Percentiles rank a stretch among this genome's conserved stretches.
phyloP scores from a whole-genome alignment of 495 filamentous ascomycete genomes.

The Neurospora sp. region DNA sequence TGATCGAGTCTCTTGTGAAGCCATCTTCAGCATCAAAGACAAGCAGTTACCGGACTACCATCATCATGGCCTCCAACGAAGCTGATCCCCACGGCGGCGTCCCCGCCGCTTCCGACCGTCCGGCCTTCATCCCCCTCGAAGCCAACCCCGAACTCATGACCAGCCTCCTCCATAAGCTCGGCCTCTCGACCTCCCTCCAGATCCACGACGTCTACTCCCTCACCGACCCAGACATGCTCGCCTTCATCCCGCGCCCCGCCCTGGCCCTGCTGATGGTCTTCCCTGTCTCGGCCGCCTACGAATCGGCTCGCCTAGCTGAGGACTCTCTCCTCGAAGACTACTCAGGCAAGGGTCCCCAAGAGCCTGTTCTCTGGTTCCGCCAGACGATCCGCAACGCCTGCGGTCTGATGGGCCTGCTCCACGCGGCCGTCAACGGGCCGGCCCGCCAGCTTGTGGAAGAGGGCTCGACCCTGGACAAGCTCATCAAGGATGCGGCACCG shows the following conservation, averaged over 20 bases:
- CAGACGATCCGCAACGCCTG: constrained; percentile 82
- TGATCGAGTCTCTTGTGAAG: neutral
- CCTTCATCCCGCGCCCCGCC: constrained; percentile 73
- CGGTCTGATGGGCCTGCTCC: constrained; percentile 69
- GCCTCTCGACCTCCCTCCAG: constrained; percentile 51
- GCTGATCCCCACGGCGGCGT: neutral
- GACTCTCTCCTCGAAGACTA: constrained; percentile 45
- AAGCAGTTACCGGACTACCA: neutral
- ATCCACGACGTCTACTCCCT: constrained; percentile 83
- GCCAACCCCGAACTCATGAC: constrained; percentile 76
- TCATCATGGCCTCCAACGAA: constrained; percentile 19
- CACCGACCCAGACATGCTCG: constrained; percentile 65
- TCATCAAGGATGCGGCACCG: constrained; percentile 37
- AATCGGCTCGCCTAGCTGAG: constrained; percentile 52
- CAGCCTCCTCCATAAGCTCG: constrained; percentile 62
- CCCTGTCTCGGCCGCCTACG: constrained; percentile 63
- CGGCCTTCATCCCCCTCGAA: constrained; percentile 41
- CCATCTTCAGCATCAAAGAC: neutral
- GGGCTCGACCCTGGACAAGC: constrained; percentile 27
- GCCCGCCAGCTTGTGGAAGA: constrained; percentile 33
- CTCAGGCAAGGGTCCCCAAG: constrained; percentile 24
- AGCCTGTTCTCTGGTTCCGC: constrained; percentile 70
- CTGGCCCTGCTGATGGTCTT: constrained; percentile 78
- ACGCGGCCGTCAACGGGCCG: constrained; percentile 52
- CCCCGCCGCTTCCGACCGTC: constrained; percentile 12